Base-by-base conservation (phyloP, 1,284 basidiomycete genomes). In the Rhodotorula sp. region DNA sequence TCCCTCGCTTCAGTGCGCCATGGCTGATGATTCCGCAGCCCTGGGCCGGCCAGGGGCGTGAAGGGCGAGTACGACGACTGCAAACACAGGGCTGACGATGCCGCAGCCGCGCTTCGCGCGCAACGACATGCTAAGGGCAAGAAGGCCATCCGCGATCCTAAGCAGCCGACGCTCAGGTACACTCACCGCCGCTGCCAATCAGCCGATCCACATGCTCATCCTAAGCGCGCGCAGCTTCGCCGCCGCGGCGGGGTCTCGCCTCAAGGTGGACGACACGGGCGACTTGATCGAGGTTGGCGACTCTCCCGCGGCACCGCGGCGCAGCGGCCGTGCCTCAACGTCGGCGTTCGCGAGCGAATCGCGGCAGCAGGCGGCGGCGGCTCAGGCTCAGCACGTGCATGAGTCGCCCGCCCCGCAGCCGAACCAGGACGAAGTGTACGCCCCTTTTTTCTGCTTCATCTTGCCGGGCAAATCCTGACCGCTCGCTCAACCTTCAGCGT, bases 341-440 rank as follows among this genome's bases (percentile, higher is more conserved):
- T 72, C 67, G 6, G 13, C 36, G 0, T 55, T 44, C 37, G 61
- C 55, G 9, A 25, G 22, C 21, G 32, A 25, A 8, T 13, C 48
- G 44, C 8, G 10, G 12, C 27, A 44, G 19, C 34, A 13, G 27
- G 17, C 39, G 5, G 44, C 41, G 2, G 32, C 41, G 53, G 25
- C n/a, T 22, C 12, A 4, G 13, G 53, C 53, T 54, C 55, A 10
- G 6, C 55, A 21, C 44, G 44, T 19, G 44, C 15, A 44, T 19
- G 27, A 37, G 21, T 19, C 58, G 41, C 41, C 41, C 9, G 27
- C 59, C 21, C 21, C 6, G 4, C 32, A 46, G 25, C 50, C 34
- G 19, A 66, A 64, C 46, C 22, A 37, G 10, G 69, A 74, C 3
- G 54, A 71, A 34, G 65, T 72, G 70, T 69, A 27, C 39, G 73